Evolutionary conservation across 2,329 filamentous ascomycete genomes (phyloP), one percentile per base, ranked within the genome.

Genomic region (Claviceps maximensis): DNA sequence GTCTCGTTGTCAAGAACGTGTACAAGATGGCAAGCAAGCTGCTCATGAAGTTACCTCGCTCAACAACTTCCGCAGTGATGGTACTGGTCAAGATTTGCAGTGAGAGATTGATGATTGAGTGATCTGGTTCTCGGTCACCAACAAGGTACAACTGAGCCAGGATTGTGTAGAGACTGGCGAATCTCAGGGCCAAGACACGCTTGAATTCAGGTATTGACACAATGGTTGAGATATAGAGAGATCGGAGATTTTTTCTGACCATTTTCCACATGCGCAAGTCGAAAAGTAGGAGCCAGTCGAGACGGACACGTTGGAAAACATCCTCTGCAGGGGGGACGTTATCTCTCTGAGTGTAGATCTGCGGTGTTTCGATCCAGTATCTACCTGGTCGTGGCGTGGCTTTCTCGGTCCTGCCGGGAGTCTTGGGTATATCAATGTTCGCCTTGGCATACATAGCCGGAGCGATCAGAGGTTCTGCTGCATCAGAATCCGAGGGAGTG

Each of bases 251-350:
- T 49, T 91, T 89, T 53, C 93, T 83, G 33, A 94, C 80, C 65
- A 89, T 93, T 70, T 98, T 98, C 93, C 93, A 98, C 77, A 98
- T 82, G 44, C 93, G 78, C 50, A 98, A 71, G 66, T 98, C 93
- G 65, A 95, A 98, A 9, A 98, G 74, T 31, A 98, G 88, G 63
- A 98, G 78, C 80, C 89, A 95, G 68, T 98, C 93, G 6, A 98
- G 75, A 33, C 93, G 84, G 13, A 97, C 86, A 33, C 90, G 84
- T 63, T 91, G 83, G 71, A 89, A 89, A 5, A 98, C 76, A 62
- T 98, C 87, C 66, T 98, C 93, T 52, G 89, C 86, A 17, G 80
- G 76, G 48, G 84, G 84, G 7, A 84, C 71, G 52, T 77, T 78
- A 33, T 80, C 76, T 44, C 76, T 75, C 53, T 80, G 76, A 46